Evolutionary conservation across 2,329 filamentous ascomycete genomes (phyloP), one percentile per base, ranked within the genome.

Genomic region (Akanthomyces lecanii): DNA sequence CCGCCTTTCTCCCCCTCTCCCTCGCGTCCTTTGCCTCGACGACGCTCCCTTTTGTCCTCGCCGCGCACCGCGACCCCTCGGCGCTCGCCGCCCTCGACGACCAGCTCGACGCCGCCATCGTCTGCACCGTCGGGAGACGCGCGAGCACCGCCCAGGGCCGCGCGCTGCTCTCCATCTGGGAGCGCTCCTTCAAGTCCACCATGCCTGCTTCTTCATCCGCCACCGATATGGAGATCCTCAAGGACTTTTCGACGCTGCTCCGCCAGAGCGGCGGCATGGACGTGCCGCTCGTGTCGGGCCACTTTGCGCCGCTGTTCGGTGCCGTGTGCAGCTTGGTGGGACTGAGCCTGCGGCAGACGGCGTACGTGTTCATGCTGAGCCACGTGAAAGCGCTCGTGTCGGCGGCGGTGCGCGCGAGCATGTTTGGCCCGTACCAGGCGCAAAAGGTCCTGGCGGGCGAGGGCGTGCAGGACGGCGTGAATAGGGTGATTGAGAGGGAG

Each of bases 341-440:
- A 0, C 76, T 94, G 47, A 78, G 77, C 2, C 72, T 83, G 30
- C 79, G 81, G 61, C 86, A 91, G 72, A 81, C 89, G 25, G 87
- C 88, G 1, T 92, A 92, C 72, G 78, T 93, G 30, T 93, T 91
- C 73, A 77, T 94, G 72, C 82, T 94, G 67, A 85, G 86, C 65
- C 91, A 94, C 74, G 86, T 88, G 63, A 90, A 91, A 73, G 89
- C 90, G 0, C 76, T 94, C 60, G 80, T 92, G 55, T 91, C 88
- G 48, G 91, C 91, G 1, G 91, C 87, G 0, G 90, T 95, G 66
- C 79, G 91, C 61, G 89, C 90, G 25, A 89, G 88, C 69, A 83
- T 92, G 67, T 86, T 94, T 75, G 91, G 91, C 0, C 91, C 91
- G 7, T 95, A 92, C 72, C 89, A 92, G 73, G 89, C 88, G 63